A percentile compares a stretch with the other conserved stretches of the same genome.
Conservation (phyloP, 2,329 filamentous ascomycete species). For the Akanthomyces dipterigenus region DNA sequence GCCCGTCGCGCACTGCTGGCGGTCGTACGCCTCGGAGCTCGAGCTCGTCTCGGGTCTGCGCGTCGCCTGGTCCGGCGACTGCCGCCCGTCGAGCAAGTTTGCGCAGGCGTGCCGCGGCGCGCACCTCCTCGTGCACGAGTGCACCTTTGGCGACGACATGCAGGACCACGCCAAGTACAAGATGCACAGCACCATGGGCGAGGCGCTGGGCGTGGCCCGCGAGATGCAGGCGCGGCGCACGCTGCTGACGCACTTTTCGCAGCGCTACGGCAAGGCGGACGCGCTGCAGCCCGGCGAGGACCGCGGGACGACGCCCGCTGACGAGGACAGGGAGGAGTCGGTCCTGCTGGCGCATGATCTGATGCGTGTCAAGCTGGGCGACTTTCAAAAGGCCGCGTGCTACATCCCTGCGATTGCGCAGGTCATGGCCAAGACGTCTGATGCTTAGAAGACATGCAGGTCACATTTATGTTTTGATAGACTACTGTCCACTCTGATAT, state of each 20-base stretch:
- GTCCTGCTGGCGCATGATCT: slow-evolving; percentile 72
- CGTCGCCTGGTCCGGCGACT: slow-evolving; percentile 90
- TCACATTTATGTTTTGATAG: neutral
- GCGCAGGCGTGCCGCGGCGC: slow-evolving; percentile 62
- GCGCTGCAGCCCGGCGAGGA: slow-evolving; percentile 26
- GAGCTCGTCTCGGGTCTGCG: slow-evolving; percentile 77
- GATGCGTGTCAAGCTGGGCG: slow-evolving; percentile 65
- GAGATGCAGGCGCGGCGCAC: slow-evolving; percentile 75
- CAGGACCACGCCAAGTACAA: slow-evolving; percentile 72
- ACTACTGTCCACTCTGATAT: neutral
- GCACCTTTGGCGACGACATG: slow-evolving; percentile 89
- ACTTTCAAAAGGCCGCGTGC: slow-evolving; percentile 59
- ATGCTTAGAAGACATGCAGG: neutral
- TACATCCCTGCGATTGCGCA: slow-evolving; percentile 50
- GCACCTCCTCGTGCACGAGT: slow-evolving; percentile 88
- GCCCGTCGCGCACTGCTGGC: slow-evolving; percentile 70
- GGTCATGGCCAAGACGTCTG: slow-evolving; percentile 40
- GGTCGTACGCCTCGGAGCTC: slow-evolving; percentile 68
- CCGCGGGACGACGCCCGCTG: neutral
- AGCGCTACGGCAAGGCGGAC: slow-evolving; percentile 72
- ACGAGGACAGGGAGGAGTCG: slow-evolving; percentile 2
- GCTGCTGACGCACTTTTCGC: slow-evolving; percentile 89
- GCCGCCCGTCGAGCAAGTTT: slow-evolving; percentile 69
- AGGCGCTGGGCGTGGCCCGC: slow-evolving; percentile 72
- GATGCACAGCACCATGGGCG: slow-evolving; percentile 81